Conservation (phyloP, 2,329 filamentous ascomycete genomes). For the Lizonia empirigonia region DNA sequence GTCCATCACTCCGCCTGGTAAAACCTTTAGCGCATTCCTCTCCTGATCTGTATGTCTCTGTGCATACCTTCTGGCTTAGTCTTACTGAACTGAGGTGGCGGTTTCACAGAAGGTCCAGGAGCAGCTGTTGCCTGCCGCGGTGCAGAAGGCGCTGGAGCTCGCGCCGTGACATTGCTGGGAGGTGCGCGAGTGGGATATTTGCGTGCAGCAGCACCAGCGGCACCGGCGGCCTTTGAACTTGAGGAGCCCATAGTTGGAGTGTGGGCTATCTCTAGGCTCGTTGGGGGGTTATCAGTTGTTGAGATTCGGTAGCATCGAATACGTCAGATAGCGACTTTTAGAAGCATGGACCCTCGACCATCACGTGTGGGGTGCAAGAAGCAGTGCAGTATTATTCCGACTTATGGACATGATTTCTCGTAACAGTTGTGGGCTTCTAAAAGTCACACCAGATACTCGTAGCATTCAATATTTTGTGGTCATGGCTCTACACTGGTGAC, state of each 20-base stretch:
- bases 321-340: slow-evolving; percentile 28
- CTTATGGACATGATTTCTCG: too few relatives aligned
- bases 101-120: slow-evolving; percentile 51
- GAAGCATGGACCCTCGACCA: slow-evolving; percentile 5
- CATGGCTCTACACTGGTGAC: too few relatives aligned
- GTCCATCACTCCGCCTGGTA: slow-evolving; percentile 55
- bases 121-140: slow-evolving; percentile 33
- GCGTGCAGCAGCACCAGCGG: slow-evolving; percentile 57
- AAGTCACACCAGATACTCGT: too few relatives aligned
- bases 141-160: slow-evolving; percentile 37
- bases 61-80: slow-evolving; percentile 48
- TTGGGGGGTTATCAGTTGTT: too few relatives aligned
- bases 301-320: slow-evolving; percentile 31
- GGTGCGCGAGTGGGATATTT: slow-evolving; percentile 60
- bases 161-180: slow-evolving; percentile 44
- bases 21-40: slow-evolving; percentile 1
- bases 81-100: slow-evolving; percentile 46
- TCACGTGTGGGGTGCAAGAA: slow-evolving; percentile 7
- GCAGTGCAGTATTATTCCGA: too few relatives aligned
- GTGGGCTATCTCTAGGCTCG: slow-evolving; percentile 9
- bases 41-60: too few relatives aligned
- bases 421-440: too few relatives aligned
- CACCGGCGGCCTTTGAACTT: slow-evolving; percentile 61
- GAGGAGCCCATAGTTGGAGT: slow-evolving; percentile 60
- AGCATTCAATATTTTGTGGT: too few relatives aligned